Conservation (phyloP, 1,284 basidiomycete genomes). For the Apiotrichum sp. region DNA sequence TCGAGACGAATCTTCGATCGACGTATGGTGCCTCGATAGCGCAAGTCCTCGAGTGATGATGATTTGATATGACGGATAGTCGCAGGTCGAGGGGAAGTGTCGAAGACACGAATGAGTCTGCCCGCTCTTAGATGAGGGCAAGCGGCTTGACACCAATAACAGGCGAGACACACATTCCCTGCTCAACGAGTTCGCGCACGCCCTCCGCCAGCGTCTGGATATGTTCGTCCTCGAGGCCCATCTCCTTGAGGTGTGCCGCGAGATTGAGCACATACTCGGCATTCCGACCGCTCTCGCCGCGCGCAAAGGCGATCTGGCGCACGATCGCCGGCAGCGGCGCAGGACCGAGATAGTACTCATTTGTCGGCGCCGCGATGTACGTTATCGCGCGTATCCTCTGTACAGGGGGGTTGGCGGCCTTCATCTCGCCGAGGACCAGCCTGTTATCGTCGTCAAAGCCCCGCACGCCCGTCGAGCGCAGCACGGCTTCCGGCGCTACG, state of each 20-base stretch:
- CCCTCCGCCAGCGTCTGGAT: conserved; percentile 10
- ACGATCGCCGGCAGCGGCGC: conserved; percentile 7
- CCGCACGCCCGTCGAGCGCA: not conserved
- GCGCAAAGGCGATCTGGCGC: conserved; percentile 6
- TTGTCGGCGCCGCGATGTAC: conserved; percentile 15
- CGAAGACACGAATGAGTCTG: too few species aligned
- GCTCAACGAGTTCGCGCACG: conserved; percentile 1
- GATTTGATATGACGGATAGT: too few species aligned
- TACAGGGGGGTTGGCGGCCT: not conserved
- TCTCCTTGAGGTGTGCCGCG: conserved; percentile 7
- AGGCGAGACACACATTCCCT: not conserved
- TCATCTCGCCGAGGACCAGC: not conserved
- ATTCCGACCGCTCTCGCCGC: conserved; percentile 1
- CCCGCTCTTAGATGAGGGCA: not conserved
- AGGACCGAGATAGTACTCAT: conserved; percentile 15
- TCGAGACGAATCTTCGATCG: too few species aligned
- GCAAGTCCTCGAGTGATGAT: too few species aligned
- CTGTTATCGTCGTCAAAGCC: not conserved
- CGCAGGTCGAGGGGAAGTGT: too few species aligned
- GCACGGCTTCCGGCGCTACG: not conserved
- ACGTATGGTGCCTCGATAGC: too few species aligned
- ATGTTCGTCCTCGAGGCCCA: conserved; percentile 16
- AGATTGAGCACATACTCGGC: conserved; percentile 16
- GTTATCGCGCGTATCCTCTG: conserved; percentile 3
- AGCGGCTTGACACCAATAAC: conserved; percentile 1